Conservation (phyloP, 148 eudicot genomes). For the Diospyros kaki region DNA sequence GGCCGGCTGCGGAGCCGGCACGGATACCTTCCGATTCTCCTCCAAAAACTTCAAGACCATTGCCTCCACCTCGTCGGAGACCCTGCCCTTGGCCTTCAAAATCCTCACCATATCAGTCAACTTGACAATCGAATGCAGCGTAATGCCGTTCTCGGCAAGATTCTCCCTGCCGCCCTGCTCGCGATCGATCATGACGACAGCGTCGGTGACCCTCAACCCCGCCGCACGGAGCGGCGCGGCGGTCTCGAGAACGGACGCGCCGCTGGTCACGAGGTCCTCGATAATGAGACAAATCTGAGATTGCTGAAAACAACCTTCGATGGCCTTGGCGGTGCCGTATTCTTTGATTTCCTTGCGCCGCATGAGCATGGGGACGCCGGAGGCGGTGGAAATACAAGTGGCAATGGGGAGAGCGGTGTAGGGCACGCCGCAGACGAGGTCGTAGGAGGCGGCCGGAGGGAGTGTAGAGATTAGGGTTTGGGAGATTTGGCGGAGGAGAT, state of each 20-base stretch:
- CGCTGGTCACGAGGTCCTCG: constrained; percentile 88
- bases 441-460: constrained; percentile 31
- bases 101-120: constrained; percentile 83
- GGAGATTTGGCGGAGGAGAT: constrained; percentile 67
- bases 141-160: constrained; percentile 66
- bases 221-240: constrained; percentile 61
- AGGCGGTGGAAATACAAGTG: constrained; percentile 55
- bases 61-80: constrained; percentile 61
- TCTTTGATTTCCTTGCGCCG: constrained; percentile 78
- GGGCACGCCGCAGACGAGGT: constrained; percentile 82
- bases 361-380: constrained; percentile 77
- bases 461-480: constrained; percentile 51
- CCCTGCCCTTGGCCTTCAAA: constrained; percentile 68
- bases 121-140: constrained; percentile 68
- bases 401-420: constrained; percentile 94
- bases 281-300: constrained; percentile 51
- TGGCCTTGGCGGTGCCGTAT: constrained; percentile 73
- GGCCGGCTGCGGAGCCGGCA: constrained; percentile 29
- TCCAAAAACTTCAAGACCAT: constrained; percentile 72
- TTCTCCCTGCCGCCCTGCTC: constrained; percentile 91
- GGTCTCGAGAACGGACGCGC: constrained; percentile 87
- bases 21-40: constrained; percentile 63
- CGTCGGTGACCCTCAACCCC: constrained; percentile 71
- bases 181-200: constrained; percentile 78
- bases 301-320: constrained; percentile 52